A percentile compares a stretch with the other conserved stretches of the same genome.
Conservation (phyloP, 1,284 basidiomycete species). For the Ustilago sp. region DNA sequence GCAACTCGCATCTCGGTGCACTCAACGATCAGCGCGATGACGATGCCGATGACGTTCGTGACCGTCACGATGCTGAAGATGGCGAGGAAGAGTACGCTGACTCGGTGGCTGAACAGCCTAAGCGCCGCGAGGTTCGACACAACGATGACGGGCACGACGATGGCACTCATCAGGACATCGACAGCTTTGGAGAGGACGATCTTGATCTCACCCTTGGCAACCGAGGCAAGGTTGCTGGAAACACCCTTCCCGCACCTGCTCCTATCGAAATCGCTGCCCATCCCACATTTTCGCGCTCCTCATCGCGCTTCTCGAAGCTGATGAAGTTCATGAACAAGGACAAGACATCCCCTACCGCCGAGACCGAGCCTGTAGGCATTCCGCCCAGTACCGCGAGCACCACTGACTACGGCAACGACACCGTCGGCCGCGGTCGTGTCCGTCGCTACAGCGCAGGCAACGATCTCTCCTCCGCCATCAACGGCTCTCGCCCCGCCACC, state of each 20-base stretch:
- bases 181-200: conserved; percentile 22
- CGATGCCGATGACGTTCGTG: conserved; percentile 1
- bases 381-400: conserved; percentile 13
- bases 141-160: conserved; percentile 14
- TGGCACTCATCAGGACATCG: conserved; percentile 18
- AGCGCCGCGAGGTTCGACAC: conserved; percentile 3
- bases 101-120: conserved; percentile 29
- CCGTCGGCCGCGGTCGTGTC: conserved; percentile 21
- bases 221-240: conserved; percentile 30
- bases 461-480: conserved; percentile 16
- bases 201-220: conserved; percentile 24
- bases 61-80: conserved; percentile 9
- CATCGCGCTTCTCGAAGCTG: conserved; percentile 42
- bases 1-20: conserved; percentile 21
- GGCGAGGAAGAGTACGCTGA: conserved; percentile 29
- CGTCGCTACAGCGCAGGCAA: conserved; percentile 40
- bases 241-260: conserved; percentile 8
- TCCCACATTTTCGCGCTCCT: conserved; percentile 31
- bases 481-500: conserved; percentile 1
- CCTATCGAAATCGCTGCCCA: conserved; percentile 11
- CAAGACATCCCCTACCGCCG: conserved; percentile 21
- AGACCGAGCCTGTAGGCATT: conserved; percentile 20
- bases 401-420: conserved; percentile 22
- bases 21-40: conserved; percentile 12
- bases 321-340: conserved; percentile 51